Conservation (phyloP, 2,329 filamentous ascomycete species). For the Apiospora arundinis region DNA sequence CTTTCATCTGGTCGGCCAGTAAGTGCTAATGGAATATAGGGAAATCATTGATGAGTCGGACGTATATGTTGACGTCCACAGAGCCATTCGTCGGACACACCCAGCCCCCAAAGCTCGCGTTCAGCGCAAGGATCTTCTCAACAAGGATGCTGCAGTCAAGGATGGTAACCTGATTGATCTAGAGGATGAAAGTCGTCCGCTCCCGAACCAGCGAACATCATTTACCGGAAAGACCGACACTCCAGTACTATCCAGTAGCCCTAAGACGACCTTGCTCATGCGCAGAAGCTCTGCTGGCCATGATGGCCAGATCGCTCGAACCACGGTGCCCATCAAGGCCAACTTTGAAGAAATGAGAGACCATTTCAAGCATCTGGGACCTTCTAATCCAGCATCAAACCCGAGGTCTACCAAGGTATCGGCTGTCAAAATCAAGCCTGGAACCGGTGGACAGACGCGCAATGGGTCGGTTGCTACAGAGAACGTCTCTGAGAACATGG, state of each 20-base stretch:
- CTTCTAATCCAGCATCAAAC: slow-evolving; percentile 70
- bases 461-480: slow-evolving; percentile 33
- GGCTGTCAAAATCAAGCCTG: slow-evolving; percentile 71
- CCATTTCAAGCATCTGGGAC: slow-evolving; percentile 69
- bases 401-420: slow-evolving; percentile 67
- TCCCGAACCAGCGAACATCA: slow-evolving; percentile 41
- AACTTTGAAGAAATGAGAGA: slow-evolving; percentile 68
- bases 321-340: slow-evolving; percentile 61
- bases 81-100: slow-evolving; percentile 88
- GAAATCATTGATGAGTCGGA: slow-evolving; percentile 99
- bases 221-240: slow-evolving; percentile 46
- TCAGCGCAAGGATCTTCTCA: slow-evolving; percentile 45
- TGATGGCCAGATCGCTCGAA: slow-evolving; percentile 56
- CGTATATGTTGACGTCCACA: slow-evolving; percentile 97
- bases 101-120: slow-evolving; percentile 80
- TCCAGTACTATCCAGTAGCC: slow-evolving; percentile 50
- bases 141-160: slow-evolving; percentile 36
- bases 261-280: slow-evolving; percentile 65
- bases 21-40: slow-evolving; percentile 49
- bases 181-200: slow-evolving; percentile 40
- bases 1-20: slow-evolving; percentile 28
- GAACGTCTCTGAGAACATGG: slow-evolving; percentile 26
- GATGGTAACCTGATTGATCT: slow-evolving; percentile 49
- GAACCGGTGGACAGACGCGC: slow-evolving; percentile 33
- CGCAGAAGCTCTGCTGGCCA: slow-evolving; percentile 61